A percentile compares a stretch with the other conserved stretches of the same genome.
These are phyloP conservation scores for Agastache rugosa DNA, from an alignment of 257 asterid species.

Conservation along the genomic window DNA sequence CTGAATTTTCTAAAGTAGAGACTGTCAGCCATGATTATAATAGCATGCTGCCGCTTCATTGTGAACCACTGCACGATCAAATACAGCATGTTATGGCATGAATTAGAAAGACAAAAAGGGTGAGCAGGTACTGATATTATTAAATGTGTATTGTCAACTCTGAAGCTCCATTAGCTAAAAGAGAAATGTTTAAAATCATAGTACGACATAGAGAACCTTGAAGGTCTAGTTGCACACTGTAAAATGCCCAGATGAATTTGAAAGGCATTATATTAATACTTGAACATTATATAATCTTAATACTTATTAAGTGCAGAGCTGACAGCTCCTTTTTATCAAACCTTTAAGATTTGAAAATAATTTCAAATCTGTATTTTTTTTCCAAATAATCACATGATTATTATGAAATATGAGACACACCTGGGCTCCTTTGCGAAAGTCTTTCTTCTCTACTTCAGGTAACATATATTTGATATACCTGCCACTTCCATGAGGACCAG, in stretches of 20 bases:
- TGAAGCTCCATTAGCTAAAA: constrained; percentile 21
- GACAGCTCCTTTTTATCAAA: constrained; percentile 6
- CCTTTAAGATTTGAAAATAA: not conserved
- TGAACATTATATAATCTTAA: not conserved
- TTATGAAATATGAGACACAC: constrained; percentile 47
- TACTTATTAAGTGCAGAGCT: constrained; percentile 25
- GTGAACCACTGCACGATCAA: constrained; percentile 92
- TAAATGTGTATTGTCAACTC: constrained; percentile 15
- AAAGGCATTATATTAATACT: not conserved
- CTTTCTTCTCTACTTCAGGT: constrained; percentile 91
- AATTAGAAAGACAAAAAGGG: constrained; percentile 31
- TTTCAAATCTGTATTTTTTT: constrained; percentile 10
- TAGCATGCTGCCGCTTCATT: constrained; percentile 95
- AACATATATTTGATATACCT: constrained; percentile 86
- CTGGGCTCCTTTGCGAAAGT: constrained; percentile 99
- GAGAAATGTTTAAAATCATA: not conserved
- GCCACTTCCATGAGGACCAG: constrained; percentile 99
- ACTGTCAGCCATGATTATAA: constrained; percentile 80
- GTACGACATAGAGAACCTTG: constrained; percentile 11
- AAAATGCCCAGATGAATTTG: not conserved
- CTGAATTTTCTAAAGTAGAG: constrained; percentile 88
- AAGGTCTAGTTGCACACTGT: not conserved
- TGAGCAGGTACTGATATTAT: constrained; percentile 22
- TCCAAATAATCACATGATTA: constrained; percentile 1
- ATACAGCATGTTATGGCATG: constrained; percentile 29